Percentiles rank a stretch among this genome's conserved stretches.
These are phyloP conservation scores for Henningerozyma blattae DNA, from an alignment of 805 yeast species.

Conservation along the genomic window DNA sequence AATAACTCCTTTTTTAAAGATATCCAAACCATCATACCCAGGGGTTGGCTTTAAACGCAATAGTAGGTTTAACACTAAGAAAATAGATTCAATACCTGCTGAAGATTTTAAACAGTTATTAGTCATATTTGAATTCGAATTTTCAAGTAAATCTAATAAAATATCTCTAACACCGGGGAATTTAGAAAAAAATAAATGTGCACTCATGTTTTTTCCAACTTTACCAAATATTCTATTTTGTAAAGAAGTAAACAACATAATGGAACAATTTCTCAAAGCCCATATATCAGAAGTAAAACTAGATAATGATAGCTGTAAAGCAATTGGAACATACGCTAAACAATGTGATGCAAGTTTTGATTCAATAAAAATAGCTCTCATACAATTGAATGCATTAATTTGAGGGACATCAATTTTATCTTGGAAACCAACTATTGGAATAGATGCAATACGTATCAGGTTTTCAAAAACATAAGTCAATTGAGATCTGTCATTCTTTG, in stretches of 20 bases:
- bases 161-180: constrained; percentile 41
- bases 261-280: constrained; percentile 86
- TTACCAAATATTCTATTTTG: constrained; percentile 73
- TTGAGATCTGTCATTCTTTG: constrained; percentile 26
- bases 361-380: constrained; percentile 64
- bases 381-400: constrained; percentile 85
- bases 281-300: constrained; percentile 60
- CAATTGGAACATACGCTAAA: constrained; percentile 39
- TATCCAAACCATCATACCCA: constrained; percentile 39
- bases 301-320: constrained; percentile 46
- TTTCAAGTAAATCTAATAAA: constrained; percentile 32
- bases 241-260: constrained; percentile 81
- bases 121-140: constrained; percentile 12
- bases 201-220: constrained; percentile 32
- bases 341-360: constrained; percentile 47
- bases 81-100: constrained; percentile 41
- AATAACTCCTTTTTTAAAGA: constrained; percentile 38
- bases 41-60: constrained; percentile 54
- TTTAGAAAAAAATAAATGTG: constrained; percentile 60
- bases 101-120: neutral
- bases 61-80: constrained; percentile 65
- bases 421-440: constrained; percentile 34
- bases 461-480: constrained; percentile 38
- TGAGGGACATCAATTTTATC: constrained; percentile 72
- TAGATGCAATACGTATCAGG: constrained; percentile 42